Base-by-base conservation (phyloP, 768 basidiomycete species). In the Boletus vermiculosoides region DNA sequence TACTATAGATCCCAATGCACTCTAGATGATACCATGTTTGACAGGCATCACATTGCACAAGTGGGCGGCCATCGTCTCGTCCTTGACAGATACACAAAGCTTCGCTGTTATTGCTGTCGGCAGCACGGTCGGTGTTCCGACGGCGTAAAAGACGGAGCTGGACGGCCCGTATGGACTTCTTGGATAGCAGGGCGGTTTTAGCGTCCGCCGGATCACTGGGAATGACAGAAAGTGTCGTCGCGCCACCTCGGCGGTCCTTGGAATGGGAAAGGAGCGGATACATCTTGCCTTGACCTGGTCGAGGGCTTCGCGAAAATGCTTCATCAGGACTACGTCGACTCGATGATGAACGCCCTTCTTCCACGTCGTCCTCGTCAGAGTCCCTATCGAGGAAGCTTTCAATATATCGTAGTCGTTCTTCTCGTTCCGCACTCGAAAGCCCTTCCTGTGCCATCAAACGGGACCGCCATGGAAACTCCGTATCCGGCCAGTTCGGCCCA, bases 11-110 rank as follows among this genome's bases (percentile, higher is more conserved):
- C 50, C 89, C 90, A 37, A 93, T 85, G 70, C 91, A 94, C 44
- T 82, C 73, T 33, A 91, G 77, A 71, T 94, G 91, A 66, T 88
- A 92, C 91, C 91, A 94, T 16, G 77, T 85, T 66, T 83, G 77
- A 69, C 91, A 94, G 5, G 79, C 78, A 63, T 93, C 90, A 62
- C 91, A 94, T 64, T 92, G 91, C 33, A 93, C 92, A 45, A 90
- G 77, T 56, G 84, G 81, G n/a, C 86, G 76, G 4, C 86, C 90
- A 56, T 90, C 87, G 62, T 88, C 86, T 50, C 73, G 76, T 18
- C 84, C 86, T 42, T 75, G 72, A 66, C 90, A 92, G 28, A 88
- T 76, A 67, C 91, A 93, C 18, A 85, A 64, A 18, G 79, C 70
- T 47, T 82, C 81, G 12, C 80, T 80, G 6, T 80, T 80, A 13